phyloP scores from a whole-genome alignment of 202 grass and related monocot species.

The Elaeis oleifera region DNA sequence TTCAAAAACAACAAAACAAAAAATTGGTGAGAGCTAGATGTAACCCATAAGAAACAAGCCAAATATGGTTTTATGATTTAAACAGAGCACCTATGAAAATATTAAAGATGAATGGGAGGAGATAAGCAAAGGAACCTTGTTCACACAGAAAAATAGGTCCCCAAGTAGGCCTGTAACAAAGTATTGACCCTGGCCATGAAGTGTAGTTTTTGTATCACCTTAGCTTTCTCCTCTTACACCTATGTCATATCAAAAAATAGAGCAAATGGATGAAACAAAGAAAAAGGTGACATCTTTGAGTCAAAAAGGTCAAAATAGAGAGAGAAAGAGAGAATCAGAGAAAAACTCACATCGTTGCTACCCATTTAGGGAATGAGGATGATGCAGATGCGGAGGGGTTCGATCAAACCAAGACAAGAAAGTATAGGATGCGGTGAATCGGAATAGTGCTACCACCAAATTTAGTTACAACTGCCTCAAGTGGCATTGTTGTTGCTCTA shows the following conservation, averaged over 20 bases:
- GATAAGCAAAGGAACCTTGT: constrained; percentile 65
- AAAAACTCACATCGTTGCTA: constrained; percentile 34
- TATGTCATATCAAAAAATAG: neutral
- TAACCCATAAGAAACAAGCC: constrained; percentile 22
- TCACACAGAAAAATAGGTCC: constrained; percentile 64
- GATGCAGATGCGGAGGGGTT: constrained; percentile 24
- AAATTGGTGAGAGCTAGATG: neutral
- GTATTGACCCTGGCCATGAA: constrained; percentile 83
- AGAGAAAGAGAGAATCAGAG: neutral
- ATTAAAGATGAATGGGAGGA: constrained; percentile 63
- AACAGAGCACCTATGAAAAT: constrained; percentile 50
- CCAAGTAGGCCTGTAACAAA: constrained; percentile 69
- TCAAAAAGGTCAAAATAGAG: too few species aligned
- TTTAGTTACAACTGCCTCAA: too few species aligned
- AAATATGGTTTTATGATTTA: constrained; percentile 52
- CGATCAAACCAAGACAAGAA: too few species aligned
- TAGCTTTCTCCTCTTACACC: constrained; percentile 77
- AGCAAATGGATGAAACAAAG: neutral
- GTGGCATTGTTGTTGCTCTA: too few species aligned
- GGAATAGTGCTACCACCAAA: too few species aligned
- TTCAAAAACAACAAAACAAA: neutral
- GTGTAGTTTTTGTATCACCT: constrained; percentile 74
- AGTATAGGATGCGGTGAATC: too few species aligned
- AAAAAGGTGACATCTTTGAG: too few species aligned
- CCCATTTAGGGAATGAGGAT: constrained; percentile 82